Conservation (phyloP, 768 basidiomycete genomes). For the Nidula microcarpa region DNA sequence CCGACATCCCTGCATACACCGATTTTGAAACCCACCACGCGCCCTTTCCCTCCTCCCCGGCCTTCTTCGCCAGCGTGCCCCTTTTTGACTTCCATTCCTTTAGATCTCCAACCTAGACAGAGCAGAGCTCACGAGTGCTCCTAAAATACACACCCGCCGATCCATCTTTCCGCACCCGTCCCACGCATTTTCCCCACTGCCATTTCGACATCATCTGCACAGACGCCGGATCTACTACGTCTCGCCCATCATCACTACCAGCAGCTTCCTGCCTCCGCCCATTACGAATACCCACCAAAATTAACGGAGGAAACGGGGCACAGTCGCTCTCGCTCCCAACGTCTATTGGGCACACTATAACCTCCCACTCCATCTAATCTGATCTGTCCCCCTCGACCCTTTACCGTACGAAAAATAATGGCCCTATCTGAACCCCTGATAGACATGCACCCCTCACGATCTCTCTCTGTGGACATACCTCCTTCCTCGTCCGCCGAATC, state of each 20-base stretch:
- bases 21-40: no score
- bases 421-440: background rate
- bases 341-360: no score
- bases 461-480: conserved; percentile 38
- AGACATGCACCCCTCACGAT: conserved; percentile 31
- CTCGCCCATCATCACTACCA: no score
- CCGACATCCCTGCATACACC: no score
- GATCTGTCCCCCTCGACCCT: background rate
- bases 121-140: background rate
- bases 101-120: background rate
- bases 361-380: background rate
- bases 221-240: no score
- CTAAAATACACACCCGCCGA: background rate
- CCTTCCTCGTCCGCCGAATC: conserved; percentile 35
- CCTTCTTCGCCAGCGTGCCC: background rate
- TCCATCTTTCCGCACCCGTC: background rate
- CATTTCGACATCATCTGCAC: no score
- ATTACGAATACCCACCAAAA: no score
- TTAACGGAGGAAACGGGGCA: no score
- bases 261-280: no score
- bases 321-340: no score
- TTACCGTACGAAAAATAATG: background rate
- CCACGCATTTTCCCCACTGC: no score
- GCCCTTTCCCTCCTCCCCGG: background rate
- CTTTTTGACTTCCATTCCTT: background rate